Percentiles rank a stretch among this genome's conserved stretches.
phyloP scores from a whole-genome alignment of 2,329 filamentous ascomycete species.

The Aspergillus hortae region DNA sequence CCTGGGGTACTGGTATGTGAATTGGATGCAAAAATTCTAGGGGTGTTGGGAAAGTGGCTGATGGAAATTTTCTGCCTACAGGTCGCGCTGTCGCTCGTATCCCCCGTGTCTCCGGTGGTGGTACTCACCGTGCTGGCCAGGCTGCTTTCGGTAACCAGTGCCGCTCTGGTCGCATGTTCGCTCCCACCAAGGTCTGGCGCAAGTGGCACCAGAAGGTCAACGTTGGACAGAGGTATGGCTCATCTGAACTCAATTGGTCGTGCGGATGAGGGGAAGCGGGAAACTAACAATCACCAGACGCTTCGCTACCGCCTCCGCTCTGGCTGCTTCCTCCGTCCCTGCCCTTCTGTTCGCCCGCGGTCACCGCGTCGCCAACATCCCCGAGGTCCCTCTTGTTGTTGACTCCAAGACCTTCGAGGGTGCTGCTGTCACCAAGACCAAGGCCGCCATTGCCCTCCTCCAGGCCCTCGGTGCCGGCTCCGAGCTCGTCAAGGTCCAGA shows the following conservation, averaged over 20 bases:
- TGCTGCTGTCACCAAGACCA: slow-evolving; percentile 80
- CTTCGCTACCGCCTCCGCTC: slow-evolving; percentile 94
- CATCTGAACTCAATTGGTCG: neutral
- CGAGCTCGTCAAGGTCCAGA: slow-evolving; percentile 93
- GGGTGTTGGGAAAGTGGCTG: slow-evolving; percentile 1
- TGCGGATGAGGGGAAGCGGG: slow-evolving; percentile 3
- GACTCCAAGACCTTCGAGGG: slow-evolving; percentile 84
- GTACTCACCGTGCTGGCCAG: slow-evolving; percentile 99
- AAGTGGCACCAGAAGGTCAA: slow-evolving; percentile 99
- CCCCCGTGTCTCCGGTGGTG: slow-evolving; percentile 99
- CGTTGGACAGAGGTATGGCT: slow-evolving; percentile 85
- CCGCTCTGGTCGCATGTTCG: slow-evolving; percentile 99
- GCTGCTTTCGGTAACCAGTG: slow-evolving; percentile 99
- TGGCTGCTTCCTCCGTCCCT: slow-evolving; percentile 92
- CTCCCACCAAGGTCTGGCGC: slow-evolving; percentile 99
- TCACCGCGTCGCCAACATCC: slow-evolving; percentile 86
- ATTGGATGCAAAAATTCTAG: slow-evolving; percentile 10
- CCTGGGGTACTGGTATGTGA: slow-evolving; percentile 95
- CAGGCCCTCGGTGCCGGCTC: slow-evolving; percentile 85
- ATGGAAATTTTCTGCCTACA: slow-evolving; percentile 35
- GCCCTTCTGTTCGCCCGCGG: slow-evolving; percentile 95
- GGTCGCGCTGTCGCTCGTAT: slow-evolving; percentile 99
- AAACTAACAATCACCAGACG: slow-evolving; percentile 55
- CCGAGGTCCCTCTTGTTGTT: slow-evolving; percentile 95
- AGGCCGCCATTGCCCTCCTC: slow-evolving; percentile 79